Evolutionary conservation across 306 rosid genomes (phyloP).

Genomic region (Casuarina glauca): DNA sequence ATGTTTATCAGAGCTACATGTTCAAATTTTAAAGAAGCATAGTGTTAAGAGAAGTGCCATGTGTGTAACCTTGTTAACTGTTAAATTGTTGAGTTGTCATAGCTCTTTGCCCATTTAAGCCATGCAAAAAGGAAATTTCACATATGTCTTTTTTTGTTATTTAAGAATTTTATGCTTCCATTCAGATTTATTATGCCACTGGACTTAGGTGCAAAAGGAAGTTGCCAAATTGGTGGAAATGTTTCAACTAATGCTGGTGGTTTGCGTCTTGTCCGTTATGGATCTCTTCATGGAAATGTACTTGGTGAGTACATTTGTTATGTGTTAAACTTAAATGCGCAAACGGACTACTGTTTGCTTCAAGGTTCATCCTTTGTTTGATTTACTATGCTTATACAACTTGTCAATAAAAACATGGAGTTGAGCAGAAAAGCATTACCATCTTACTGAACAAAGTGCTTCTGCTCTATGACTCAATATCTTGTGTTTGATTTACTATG

Average conservation of each 20-base stretch:
- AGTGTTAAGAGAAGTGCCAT: neutral
- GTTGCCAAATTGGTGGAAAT: conserved; percentile 98
- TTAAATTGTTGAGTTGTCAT: conserved; percentile 7
- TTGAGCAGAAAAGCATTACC: conserved; percentile 23
- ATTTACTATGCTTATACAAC: neutral
- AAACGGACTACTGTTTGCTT: conserved; percentile 24
- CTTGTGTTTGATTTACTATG: conserved; percentile 9
- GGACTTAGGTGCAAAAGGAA: conserved; percentile 99
- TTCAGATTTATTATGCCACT: conserved; percentile 98
- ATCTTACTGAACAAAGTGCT: conserved; percentile 8
- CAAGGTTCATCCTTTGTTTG: conserved; percentile 4
- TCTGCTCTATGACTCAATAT: conserved; percentile 14
- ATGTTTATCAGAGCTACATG: neutral
- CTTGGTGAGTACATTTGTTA: conserved; percentile 61
- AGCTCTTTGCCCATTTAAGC: conserved; percentile 22
- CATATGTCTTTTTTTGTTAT: conserved; percentile 23
- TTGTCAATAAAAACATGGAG: neutral
- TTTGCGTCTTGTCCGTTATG: conserved; percentile 88
- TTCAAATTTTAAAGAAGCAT: neutral
- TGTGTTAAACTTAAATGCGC: conserved; percentile 4
- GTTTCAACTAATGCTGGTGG: conserved; percentile 98
- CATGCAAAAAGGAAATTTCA: conserved; percentile 8
- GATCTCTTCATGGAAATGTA: conserved; percentile 92
- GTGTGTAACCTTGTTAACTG: neutral
- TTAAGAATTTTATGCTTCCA: conserved; percentile 51